Conservation (phyloP, 768 basidiomycete species). For the Serendipita vermifera region DNA sequence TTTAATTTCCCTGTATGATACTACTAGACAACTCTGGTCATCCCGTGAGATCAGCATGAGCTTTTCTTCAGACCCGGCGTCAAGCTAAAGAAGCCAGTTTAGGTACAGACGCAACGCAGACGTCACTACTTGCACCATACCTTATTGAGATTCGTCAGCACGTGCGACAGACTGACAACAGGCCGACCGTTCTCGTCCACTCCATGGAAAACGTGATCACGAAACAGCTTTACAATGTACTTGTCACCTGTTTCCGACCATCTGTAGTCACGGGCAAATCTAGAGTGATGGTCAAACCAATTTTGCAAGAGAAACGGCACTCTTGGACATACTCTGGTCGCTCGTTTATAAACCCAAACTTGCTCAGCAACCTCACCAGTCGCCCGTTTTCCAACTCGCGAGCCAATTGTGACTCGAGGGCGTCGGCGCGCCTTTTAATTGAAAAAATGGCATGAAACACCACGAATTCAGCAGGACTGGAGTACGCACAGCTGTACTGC, state of each 20-base stretch:
- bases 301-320: neutral
- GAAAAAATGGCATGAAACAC: neutral
- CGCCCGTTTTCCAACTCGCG: conserved; percentile 90
- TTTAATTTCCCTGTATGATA: conserved; percentile 87
- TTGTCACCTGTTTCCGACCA: conserved; percentile 99
- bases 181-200: conserved; percentile 85
- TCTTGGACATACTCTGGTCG: conserved; percentile 72
- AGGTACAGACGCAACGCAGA: neutral
- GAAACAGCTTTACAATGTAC: conserved; percentile 95
- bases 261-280: conserved; percentile 86
- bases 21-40: conserved; percentile 90
- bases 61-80: conserved; percentile 85
- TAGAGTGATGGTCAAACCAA: conserved; percentile 20
- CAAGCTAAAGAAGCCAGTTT: conserved; percentile 60
- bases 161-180: conserved; percentile 80
- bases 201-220: conserved; percentile 97
- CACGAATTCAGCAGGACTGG: too few species aligned
- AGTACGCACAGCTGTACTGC: conserved; percentile 58
- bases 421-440: conserved; percentile 53
- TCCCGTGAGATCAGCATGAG: conserved; percentile 91
- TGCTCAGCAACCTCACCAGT: conserved; percentile 75
- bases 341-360: conserved; percentile 98
- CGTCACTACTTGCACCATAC: conserved; percentile 28
- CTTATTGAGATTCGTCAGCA: conserved; percentile 88
- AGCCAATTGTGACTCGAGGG: conserved; percentile 69